phyloP scores from a whole-genome alignment of 1,139 yeast genomes.

The Dujonia santamariae region DNA sequence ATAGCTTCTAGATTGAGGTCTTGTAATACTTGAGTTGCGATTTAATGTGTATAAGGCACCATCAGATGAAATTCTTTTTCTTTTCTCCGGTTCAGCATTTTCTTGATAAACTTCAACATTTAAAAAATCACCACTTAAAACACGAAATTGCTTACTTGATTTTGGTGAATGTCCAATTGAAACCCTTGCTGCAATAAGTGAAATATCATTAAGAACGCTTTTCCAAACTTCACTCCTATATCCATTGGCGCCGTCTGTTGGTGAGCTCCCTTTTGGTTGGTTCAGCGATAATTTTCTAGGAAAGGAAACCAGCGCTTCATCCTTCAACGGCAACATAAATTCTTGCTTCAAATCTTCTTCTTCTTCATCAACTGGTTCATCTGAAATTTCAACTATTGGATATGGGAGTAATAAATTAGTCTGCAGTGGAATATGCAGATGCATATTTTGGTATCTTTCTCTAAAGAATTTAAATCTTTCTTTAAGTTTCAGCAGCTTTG shows the following conservation, averaged over 20 bases:
- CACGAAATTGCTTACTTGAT: slow-evolving; percentile 17
- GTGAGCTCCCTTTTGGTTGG: not conserved
- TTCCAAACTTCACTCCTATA: slow-evolving; percentile 27
- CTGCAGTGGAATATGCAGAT: slow-evolving; percentile 3
- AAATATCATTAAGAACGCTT: slow-evolving; percentile 42
- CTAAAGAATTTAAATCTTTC: slow-evolving; percentile 1
- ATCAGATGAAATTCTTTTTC: too few species aligned
- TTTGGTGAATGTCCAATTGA: slow-evolving; percentile 41
- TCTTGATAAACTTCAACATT: slow-evolving; percentile 17
- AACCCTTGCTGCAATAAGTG: slow-evolving; percentile 49
- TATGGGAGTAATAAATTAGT: slow-evolving; percentile 1
- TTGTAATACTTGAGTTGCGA: too few species aligned
- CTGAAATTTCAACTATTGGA: slow-evolving; percentile 2
- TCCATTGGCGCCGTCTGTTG: not conserved
- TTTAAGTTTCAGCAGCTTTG: slow-evolving; percentile 1
- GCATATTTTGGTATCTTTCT: slow-evolving; percentile 2
- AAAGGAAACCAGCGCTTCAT: not conserved
- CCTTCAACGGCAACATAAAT: not conserved
- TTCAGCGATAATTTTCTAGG: not conserved
- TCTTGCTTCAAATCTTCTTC: not conserved
- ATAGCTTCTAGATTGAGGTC: not conserved
- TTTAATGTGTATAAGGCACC: too few species aligned
- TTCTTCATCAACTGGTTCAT: not conserved
- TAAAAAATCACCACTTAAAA: slow-evolving; percentile 29
- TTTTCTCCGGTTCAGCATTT: too few species aligned